Evolutionary conservation across 2,329 filamentous ascomycete genomes (phyloP).

Genomic region (Colletotrichum godetiae): DNA sequence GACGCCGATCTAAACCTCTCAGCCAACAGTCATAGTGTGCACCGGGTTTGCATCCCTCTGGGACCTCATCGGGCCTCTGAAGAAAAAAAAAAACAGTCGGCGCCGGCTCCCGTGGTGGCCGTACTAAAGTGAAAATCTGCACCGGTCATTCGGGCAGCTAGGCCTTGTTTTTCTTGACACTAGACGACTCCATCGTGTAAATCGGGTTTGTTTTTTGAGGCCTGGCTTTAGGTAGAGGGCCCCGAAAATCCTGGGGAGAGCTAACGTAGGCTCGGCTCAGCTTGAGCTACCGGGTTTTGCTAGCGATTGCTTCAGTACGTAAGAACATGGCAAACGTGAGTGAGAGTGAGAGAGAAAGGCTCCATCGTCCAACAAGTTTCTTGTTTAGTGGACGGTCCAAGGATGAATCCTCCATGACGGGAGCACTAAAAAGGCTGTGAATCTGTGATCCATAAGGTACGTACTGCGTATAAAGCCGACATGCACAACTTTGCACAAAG

Average conservation of each 20-base stretch:
- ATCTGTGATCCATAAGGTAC: too few species aligned
- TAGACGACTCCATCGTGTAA: not conserved
- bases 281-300: not conserved
- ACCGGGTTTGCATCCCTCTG: not conserved
- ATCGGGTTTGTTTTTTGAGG: not conserved
- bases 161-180: not conserved
- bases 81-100: not conserved
- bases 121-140: not conserved
- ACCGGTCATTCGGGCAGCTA: not conserved
- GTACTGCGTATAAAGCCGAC: not conserved
- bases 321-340: not conserved
- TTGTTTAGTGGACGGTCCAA: constrained; percentile 29
- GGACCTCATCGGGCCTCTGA: not conserved
- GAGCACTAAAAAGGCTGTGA: not conserved
- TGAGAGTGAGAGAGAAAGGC: not conserved
- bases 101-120: not conserved
- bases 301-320: not conserved
- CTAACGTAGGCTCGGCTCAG: not conserved
- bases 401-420: constrained; percentile 15
- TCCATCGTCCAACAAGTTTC: constrained; percentile 22
- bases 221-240: not conserved
- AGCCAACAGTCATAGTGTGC: not conserved
- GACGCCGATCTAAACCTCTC: not conserved
- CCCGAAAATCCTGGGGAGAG: not conserved
- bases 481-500: constrained; percentile 10